Evolutionary conservation across 225 moss, liverwort and hornwort species (phyloP).

Genomic region (Rhytidiadelphus loreus): DNA sequence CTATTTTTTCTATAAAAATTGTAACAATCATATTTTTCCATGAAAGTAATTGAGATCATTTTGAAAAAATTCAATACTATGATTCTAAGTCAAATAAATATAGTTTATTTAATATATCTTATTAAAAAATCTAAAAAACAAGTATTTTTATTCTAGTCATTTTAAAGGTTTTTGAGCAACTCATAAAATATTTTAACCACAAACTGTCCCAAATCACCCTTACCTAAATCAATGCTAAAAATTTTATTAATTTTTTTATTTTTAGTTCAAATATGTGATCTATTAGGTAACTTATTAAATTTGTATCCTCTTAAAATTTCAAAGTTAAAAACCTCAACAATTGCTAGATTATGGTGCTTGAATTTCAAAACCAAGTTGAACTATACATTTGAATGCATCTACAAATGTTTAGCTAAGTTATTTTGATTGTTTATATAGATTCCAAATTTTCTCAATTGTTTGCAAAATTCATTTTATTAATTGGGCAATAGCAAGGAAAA

Average conservation of each 20-base stretch:
- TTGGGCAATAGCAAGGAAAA: not conserved
- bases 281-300: not conserved
- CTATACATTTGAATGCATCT: rapidly evolving
- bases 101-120: not conserved
- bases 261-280: not conserved
- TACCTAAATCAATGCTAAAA: not conserved
- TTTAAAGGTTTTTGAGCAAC: not conserved
- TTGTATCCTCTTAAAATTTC: not conserved
- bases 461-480: not conserved
- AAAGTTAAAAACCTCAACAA: not conserved
- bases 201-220: not conserved
- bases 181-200: not conserved
- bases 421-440: not conserved
- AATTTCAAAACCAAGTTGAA: not conserved
- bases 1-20: not conserved
- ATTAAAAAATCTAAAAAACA: not conserved
- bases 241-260: not conserved
- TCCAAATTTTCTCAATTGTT: not conserved
- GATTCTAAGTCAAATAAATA: not conserved
- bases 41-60: not conserved
- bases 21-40: not conserved
- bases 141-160: not conserved
- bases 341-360: not conserved
- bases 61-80: too few relatives aligned
- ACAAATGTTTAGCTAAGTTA: not conserved